Evolutionary conservation across 2,329 filamentous ascomycete genomes (phyloP).

Genomic region (Penicillium brasilianum): DNA sequence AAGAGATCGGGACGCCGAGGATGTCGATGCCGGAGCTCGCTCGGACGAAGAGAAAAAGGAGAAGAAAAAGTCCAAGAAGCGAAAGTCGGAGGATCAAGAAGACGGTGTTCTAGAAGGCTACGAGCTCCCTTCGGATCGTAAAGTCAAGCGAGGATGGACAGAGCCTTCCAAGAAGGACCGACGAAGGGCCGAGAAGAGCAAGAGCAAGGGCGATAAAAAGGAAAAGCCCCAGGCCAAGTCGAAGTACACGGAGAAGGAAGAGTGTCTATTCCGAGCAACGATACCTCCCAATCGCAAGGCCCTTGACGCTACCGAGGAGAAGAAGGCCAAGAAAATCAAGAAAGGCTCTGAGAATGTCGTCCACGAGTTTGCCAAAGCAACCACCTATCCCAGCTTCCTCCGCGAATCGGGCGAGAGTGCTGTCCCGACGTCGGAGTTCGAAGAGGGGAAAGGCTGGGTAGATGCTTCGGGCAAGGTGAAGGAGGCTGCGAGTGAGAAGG

Average conservation of each 20-base stretch:
- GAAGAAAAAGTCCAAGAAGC: conserved; percentile 55
- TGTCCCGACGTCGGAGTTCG: conserved; percentile 66
- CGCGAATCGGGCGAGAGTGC: conserved; percentile 59
- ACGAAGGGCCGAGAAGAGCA: conserved; percentile 54
- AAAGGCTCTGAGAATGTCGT: conserved; percentile 69
- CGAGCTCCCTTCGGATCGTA: conserved; percentile 72
- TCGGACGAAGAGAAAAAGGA: conserved; percentile 51
- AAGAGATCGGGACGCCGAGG: conserved; percentile 49
- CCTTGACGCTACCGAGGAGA: conserved; percentile 31
- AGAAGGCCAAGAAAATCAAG: conserved; percentile 62
- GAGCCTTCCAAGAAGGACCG: conserved; percentile 62
- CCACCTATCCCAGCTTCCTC: conserved; percentile 81
- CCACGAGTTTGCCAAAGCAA: conserved; percentile 88
- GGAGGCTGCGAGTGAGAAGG: conserved; percentile 39
- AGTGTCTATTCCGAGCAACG: conserved; percentile 83
- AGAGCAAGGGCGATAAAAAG: conserved; percentile 62
- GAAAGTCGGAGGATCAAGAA: conserved; percentile 56
- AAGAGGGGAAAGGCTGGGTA: conserved; percentile 88
- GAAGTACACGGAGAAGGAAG: conserved; percentile 78
- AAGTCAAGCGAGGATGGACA: conserved; percentile 89
- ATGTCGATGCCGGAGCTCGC: conserved; percentile 43
- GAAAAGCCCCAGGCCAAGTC: conserved; percentile 67
- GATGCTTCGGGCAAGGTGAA: conserved; percentile 77
- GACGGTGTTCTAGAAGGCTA: conserved; percentile 65
- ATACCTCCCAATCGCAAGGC: conserved; percentile 64